Base-by-base conservation (phyloP, 345 rosid species). In the Murraya koenigii region DNA sequence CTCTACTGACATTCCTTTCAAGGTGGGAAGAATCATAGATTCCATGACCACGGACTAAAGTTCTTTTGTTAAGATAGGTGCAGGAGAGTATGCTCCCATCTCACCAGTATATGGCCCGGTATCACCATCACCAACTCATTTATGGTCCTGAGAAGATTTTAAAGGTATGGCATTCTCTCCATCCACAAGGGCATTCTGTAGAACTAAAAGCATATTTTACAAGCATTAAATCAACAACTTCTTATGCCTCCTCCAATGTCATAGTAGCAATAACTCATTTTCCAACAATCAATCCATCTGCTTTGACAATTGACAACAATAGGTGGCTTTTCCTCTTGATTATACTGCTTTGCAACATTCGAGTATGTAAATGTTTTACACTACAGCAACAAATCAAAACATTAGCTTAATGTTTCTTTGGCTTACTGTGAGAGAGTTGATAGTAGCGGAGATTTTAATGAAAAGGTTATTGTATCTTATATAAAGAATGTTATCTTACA, bases 81-180 rank as follows among this genome's bases (percentile, higher is more conserved):
- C 99, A 10, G 97, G 98, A 77, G 97, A 95, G 81, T 92, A 93
- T 1, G 99, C 98, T 38, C 99, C 98, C 98, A 93, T 95, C 44
- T 97, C 97, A 3, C 99, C 97, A 22, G 97, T 95, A 80, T 93
- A 92, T 17, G 99, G 96, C 54, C 99, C 98, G 0, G 87, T 92
- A 80, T 95, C 98, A 75, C 99, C 99, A 86, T 93, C 98, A 64
- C 98, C 98, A 70, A 95, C 99, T 38, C 97, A 86, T 86, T 93
- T 95, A 80, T 95, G 97, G 82, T 95, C 98, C 75, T 92, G 97
- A 58, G 98, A 98, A 78, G 98, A 93, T 85, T 95, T 97, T 36
- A 92, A 83, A 39, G 99, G 92, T 68, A 95, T 88, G 52, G 96
- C 97, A 83, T 94, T 90, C 81, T 92, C 96, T 65, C 98, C 99